Evolutionary conservation across 345 rosid species (phyloP).

Genomic region (Bruguiera gymnorhiza): DNA sequence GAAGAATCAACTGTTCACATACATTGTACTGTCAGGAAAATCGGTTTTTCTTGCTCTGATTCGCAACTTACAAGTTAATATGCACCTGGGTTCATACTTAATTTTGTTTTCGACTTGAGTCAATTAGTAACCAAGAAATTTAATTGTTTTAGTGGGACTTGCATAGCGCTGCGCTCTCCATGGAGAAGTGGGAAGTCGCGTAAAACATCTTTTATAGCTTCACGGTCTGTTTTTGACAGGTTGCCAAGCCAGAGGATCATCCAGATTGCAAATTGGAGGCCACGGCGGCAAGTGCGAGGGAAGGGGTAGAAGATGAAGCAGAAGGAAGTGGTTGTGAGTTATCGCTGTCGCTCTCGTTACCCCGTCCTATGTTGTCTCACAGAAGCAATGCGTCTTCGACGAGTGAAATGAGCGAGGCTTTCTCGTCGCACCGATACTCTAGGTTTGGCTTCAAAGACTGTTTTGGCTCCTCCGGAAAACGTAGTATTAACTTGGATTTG

Average conservation of each 20-base stretch:
- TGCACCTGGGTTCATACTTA: too few relatives aligned
- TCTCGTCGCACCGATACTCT: constrained; percentile 38
- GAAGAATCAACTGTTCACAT: too few relatives aligned
- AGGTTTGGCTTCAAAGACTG: constrained; percentile 39
- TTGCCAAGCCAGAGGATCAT: constrained; percentile 26
- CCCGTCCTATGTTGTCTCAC: constrained; percentile 33
- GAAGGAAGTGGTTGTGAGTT: constrained; percentile 34
- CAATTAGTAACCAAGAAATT: too few relatives aligned
- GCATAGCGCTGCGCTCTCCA: background rate
- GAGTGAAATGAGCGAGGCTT: constrained; percentile 68
- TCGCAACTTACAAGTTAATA: too few relatives aligned
- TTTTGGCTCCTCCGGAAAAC: constrained; percentile 29
- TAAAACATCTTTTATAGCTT: background rate
- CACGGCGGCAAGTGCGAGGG: background rate
- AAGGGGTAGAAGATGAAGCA: constrained; percentile 5
- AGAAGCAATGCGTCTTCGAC: constrained; percentile 47
- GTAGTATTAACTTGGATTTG: constrained; percentile 52
- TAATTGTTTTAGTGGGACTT: background rate
- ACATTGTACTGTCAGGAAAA: too few relatives aligned
- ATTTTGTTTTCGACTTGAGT: too few relatives aligned
- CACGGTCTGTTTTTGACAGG: constrained; percentile 21
- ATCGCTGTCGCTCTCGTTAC: constrained; percentile 54
- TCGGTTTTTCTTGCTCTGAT: too few relatives aligned
- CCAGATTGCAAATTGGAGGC: background rate
- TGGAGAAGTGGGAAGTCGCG: background rate